Conservation (phyloP, 768 basidiomycete genomes). For the Mycena rosella region DNA sequence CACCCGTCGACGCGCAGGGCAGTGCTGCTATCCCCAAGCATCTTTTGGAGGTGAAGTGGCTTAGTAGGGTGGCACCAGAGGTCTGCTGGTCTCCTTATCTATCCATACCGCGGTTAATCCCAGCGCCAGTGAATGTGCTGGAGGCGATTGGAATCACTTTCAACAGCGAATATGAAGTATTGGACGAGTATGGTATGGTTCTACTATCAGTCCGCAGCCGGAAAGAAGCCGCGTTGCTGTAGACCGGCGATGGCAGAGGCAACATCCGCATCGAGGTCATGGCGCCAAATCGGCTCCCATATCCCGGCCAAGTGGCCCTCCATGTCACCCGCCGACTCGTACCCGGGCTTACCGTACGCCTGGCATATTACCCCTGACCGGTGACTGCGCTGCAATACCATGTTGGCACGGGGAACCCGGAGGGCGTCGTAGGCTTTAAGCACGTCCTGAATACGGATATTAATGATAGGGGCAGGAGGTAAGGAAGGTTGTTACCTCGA, state of each 20-base stretch:
- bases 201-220: slow-evolving; percentile 4
- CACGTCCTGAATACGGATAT: no score
- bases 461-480: neutral
- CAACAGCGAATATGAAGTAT: neutral
- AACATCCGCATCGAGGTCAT: slow-evolving; percentile 59
- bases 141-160: neutral
- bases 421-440: slow-evolving; percentile 60
- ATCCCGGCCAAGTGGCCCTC: slow-evolving; percentile 51
- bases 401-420: slow-evolving; percentile 62
- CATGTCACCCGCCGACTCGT: slow-evolving; percentile 45
- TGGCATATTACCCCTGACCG: slow-evolving; percentile 60
- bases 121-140: no score
- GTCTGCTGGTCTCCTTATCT: neutral
- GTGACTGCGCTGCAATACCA: slow-evolving; percentile 58
- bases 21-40: neutral
- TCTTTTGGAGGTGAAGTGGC: neutral
- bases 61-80: slow-evolving; percentile 1
- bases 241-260: slow-evolving; percentile 44
- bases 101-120: neutral
- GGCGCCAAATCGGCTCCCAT: slow-evolving; percentile 64
- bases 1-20: neutral
- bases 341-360: slow-evolving; percentile 50
- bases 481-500: slow-evolving; percentile 53
- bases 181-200: neutral
- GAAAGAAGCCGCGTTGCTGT: slow-evolving; percentile 15